Conservation (phyloP, 305 asterid species). For the Fraxinus ornus region DNA sequence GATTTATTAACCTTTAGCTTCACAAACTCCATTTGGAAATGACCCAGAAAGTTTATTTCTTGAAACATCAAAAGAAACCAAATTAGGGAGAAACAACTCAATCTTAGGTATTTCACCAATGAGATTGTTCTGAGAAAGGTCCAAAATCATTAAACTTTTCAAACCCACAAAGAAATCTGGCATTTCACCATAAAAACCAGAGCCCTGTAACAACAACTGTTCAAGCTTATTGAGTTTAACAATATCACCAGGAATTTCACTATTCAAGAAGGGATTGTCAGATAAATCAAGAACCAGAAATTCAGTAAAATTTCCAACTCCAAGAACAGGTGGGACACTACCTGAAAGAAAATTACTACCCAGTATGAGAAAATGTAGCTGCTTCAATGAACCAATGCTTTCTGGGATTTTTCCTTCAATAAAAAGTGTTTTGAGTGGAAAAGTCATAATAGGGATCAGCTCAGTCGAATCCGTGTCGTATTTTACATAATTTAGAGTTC, state of each 20-base stretch:
- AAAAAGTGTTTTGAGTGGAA: too few species aligned
- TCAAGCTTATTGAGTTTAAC: slow-evolving; percentile 56
- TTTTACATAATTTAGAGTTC: too few species aligned
- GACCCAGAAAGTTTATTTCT: slow-evolving; percentile 65
- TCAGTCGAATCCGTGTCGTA: too few species aligned
- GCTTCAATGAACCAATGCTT: slow-evolving; percentile 51
- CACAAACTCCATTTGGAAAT: slow-evolving; percentile 65
- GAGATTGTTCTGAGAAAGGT: slow-evolving; percentile 67
- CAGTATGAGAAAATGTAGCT: slow-evolving; percentile 59
- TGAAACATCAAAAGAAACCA: slow-evolving; percentile 80
- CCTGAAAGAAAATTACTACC: slow-evolving; percentile 75
- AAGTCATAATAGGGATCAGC: too few species aligned
- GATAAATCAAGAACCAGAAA: slow-evolving; percentile 76
- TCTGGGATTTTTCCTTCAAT: slow-evolving; percentile 74
- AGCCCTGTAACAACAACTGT: slow-evolving; percentile 59
- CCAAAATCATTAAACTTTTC: slow-evolving; percentile 49
- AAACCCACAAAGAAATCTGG: slow-evolving; percentile 56
- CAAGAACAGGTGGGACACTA: slow-evolving; percentile 51
- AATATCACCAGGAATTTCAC: slow-evolving; percentile 61
- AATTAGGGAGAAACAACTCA: slow-evolving; percentile 51
- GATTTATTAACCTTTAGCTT: slow-evolving; percentile 45
- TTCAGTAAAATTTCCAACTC: slow-evolving; percentile 65
- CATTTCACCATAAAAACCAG: slow-evolving; percentile 73
- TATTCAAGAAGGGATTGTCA: slow-evolving; percentile 62
- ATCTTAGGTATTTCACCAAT: slow-evolving; percentile 55